A percentile compares a stretch with the other conserved stretches of the same genome.
phyloP scores from a whole-genome alignment of 352 stramenopile genomes.

The Globisporangium recalcitrans region DNA sequence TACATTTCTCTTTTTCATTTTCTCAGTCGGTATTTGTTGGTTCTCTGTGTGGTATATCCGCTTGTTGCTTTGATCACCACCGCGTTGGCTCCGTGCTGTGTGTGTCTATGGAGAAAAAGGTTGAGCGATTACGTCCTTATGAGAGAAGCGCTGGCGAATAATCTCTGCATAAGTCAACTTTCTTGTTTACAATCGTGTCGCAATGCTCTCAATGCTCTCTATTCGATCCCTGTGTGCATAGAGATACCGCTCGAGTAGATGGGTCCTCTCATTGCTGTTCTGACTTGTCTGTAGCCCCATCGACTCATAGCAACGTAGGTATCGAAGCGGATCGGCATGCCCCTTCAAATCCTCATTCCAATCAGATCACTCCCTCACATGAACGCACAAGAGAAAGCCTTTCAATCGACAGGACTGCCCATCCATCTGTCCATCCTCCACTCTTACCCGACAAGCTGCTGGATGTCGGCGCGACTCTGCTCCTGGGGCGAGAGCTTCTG shows the following conservation, averaged over 20 bases:
- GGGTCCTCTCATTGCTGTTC: background rate
- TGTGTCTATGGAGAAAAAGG: background rate
- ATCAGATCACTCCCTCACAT: background rate
- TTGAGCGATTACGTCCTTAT: background rate
- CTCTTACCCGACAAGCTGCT: slow-evolving; percentile 27
- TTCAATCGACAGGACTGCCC: background rate
- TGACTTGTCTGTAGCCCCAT: background rate
- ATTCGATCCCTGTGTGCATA: background rate
- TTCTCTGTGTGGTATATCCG: background rate
- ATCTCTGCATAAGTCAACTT: background rate
- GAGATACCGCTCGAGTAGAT: background rate
- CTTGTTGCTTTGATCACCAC: background rate
- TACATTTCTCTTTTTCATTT: background rate
- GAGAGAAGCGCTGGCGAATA: background rate
- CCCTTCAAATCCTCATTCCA: background rate
- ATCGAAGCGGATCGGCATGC: background rate
- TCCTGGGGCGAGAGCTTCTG: slow-evolving; percentile 39
- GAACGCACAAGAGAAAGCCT: background rate
- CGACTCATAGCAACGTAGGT: background rate
- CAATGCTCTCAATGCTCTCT: background rate
- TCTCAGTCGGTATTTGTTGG: background rate
- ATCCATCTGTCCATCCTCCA: background rate
- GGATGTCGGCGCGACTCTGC: slow-evolving; percentile 47
- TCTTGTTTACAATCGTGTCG: background rate
- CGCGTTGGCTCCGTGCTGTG: background rate